Percentiles rank a stretch among this genome's conserved stretches.
Evolutionary conservation across 371 early-diverging fungal species (phyloP).

Genomic region (Circinella minor): DNA sequence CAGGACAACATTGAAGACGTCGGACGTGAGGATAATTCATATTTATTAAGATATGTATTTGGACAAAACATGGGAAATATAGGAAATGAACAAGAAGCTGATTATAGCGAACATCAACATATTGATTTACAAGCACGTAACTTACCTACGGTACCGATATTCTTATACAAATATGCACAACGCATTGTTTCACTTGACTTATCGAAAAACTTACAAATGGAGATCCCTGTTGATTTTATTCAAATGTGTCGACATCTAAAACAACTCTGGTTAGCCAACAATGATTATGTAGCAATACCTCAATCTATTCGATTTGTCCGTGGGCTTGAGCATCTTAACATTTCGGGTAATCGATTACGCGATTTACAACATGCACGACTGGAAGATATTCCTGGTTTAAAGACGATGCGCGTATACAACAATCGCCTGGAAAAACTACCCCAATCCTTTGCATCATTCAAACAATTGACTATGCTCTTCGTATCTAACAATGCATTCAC

Average conservation of each 20-base stretch:
- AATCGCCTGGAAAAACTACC: constrained; percentile 78
- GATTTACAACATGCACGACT: constrained; percentile 70
- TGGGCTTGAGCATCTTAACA: constrained; percentile 70
- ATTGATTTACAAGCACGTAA: constrained; percentile 73
- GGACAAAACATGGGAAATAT: constrained; percentile 65
- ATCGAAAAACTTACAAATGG: constrained; percentile 75
- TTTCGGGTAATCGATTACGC: constrained; percentile 80
- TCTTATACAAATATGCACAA: constrained; percentile 69
- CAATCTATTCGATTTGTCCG: constrained; percentile 60
- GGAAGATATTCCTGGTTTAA: constrained; percentile 62
- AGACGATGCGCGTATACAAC: constrained; percentile 70
- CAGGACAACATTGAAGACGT: constrained; percentile 77
- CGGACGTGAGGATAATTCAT: constrained; percentile 83
- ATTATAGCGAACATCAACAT: constrained; percentile 55
- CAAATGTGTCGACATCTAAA: constrained; percentile 70
- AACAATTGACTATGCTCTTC: constrained; percentile 65
- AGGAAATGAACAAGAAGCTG: constrained; percentile 30
- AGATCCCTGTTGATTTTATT: constrained; percentile 78
- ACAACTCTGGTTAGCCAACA: constrained; percentile 72
- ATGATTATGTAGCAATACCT: constrained; percentile 69
- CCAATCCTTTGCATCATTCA: constrained; percentile 58
- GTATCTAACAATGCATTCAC: constrained; percentile 85
- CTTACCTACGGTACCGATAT: constrained; percentile 79
- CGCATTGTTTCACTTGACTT: constrained; percentile 72
- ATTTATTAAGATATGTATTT: constrained; percentile 80